Evolutionary conservation across 1,284 basidiomycete genomes (phyloP).

Genomic region (Papiliotrema nemorosa): DNA sequence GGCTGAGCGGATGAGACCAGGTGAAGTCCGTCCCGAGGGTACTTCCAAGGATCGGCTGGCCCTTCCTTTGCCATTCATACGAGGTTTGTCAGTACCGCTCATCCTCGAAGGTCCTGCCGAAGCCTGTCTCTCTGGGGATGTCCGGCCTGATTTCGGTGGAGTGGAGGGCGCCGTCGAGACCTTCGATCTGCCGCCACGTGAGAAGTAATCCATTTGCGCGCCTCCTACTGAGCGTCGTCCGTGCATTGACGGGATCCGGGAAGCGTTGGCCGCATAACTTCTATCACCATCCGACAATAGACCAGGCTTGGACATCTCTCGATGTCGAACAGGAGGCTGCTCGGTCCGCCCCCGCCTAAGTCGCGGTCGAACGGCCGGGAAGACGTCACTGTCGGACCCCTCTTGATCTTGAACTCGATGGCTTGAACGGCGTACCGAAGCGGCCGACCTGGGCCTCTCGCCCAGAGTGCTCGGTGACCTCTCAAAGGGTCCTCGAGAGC

Average conservation of each 20-base stretch:
- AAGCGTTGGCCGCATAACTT: constrained; percentile 80
- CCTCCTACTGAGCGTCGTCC: constrained; percentile 5
- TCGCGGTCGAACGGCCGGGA: constrained; percentile 27
- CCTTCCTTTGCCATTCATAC: constrained; percentile 41
- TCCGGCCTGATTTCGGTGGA: constrained; percentile 14
- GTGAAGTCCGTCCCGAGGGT: constrained; percentile 14
- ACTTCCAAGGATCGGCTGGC: constrained; percentile 20
- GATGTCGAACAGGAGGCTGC: constrained; percentile 26
- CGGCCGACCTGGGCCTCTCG: constrained; percentile 29
- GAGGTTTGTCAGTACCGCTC: constrained; percentile 25
- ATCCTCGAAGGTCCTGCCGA: not conserved
- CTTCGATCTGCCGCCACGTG: constrained; percentile 7
- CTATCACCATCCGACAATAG: constrained; percentile 76
- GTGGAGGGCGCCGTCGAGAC: constrained; percentile 7
- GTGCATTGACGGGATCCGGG: constrained; percentile 31
- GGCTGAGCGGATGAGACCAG: constrained; percentile 11
- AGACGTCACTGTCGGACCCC: constrained; percentile 47
- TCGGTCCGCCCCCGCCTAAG: constrained; percentile 41
- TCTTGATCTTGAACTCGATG: constrained; percentile 13
- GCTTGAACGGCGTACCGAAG: constrained; percentile 14
- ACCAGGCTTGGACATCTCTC: constrained; percentile 21
- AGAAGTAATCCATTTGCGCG: constrained; percentile 10
- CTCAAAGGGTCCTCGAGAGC: constrained; percentile 4
- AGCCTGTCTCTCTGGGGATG: constrained; percentile 5
- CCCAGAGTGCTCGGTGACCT: not conserved